Conservation (phyloP, 2,329 filamentous ascomycete species). For the Emmonsiellopsis sp. region DNA sequence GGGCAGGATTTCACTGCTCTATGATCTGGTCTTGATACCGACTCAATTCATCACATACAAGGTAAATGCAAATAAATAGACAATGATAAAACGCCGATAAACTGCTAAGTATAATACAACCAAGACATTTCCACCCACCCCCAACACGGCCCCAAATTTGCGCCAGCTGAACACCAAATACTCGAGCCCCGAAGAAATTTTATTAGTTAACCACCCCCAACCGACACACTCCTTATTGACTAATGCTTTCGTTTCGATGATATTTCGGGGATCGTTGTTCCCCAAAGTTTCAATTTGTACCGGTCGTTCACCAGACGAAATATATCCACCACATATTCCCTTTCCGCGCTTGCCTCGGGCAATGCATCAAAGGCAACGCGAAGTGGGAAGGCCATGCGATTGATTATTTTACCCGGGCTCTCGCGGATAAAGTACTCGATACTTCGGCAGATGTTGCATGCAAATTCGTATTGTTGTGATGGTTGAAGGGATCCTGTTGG, state of each 20-base stretch:
- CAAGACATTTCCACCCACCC: no score
- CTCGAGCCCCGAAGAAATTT: no score
- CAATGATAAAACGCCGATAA: no score
- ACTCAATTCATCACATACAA: no score
- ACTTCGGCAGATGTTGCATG: conserved; percentile 23
- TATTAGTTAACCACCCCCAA: no score
- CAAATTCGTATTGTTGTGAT: conserved; percentile 19
- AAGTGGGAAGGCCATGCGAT: conserved; percentile 22
- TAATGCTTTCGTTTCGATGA: background rate
- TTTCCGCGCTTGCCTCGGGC: conserved; percentile 19
- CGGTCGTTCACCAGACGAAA: conserved; percentile 10
- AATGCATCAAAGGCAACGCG: conserved; percentile 21
- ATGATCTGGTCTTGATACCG: no score
- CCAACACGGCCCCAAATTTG: no score
- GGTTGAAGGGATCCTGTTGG: conserved; percentile 14
- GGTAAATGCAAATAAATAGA: no score
- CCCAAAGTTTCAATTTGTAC: conserved; percentile 4
- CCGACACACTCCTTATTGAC: background rate
- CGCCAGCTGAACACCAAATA: no score
- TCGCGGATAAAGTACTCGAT: conserved; percentile 20
- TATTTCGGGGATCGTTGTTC: conserved; percentile 5
- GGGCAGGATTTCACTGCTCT: no score
- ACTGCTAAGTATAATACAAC: no score
- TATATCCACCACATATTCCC: conserved; percentile 17
- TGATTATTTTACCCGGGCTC: conserved; percentile 19